A percentile compares a stretch with the other conserved stretches of the same genome.
phyloP scores from a whole-genome alignment of 441 rosid genomes.

The Sinapis alba region DNA sequence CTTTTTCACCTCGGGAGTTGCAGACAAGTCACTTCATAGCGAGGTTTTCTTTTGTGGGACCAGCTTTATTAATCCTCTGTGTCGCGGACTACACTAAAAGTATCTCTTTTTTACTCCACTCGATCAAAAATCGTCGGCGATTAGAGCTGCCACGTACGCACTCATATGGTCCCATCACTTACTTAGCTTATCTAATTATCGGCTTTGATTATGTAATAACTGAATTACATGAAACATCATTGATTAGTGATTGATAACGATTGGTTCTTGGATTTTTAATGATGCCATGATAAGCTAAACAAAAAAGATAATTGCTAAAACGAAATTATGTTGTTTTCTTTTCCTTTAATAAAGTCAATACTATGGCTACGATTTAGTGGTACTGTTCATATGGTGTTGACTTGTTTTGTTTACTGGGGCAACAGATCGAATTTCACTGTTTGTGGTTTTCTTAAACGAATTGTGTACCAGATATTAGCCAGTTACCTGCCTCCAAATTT shows the following conservation, averaged over 20 bases:
- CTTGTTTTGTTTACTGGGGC: neutral
- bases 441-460: neutral
- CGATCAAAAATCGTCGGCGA: neutral
- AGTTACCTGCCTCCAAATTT: neutral
- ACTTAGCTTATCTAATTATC: neutral
- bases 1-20: constrained; percentile 22
- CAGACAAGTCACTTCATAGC: constrained; percentile 30
- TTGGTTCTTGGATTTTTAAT: constrained; percentile 1
- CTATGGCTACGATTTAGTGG: neutral
- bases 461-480: neutral
- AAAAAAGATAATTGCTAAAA: neutral
- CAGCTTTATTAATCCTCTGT: neutral
- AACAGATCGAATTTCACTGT: neutral
- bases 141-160: constrained; percentile 5
- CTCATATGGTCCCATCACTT: neutral
- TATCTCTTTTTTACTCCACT: neutral
- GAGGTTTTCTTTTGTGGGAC: constrained; percentile 32
- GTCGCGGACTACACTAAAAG: neutral
- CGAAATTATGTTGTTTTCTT: neutral
- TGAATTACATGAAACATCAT: neutral
- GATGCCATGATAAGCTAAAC: neutral
- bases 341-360: neutral
- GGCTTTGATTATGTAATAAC: neutral
- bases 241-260: constrained; percentile 16
- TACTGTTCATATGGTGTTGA: neutral